A percentile compares a stretch with the other conserved stretches of the same genome.
Evolutionary conservation across 805 yeast genomes (phyloP).

Genomic region (Kuraishia floccosa): DNA sequence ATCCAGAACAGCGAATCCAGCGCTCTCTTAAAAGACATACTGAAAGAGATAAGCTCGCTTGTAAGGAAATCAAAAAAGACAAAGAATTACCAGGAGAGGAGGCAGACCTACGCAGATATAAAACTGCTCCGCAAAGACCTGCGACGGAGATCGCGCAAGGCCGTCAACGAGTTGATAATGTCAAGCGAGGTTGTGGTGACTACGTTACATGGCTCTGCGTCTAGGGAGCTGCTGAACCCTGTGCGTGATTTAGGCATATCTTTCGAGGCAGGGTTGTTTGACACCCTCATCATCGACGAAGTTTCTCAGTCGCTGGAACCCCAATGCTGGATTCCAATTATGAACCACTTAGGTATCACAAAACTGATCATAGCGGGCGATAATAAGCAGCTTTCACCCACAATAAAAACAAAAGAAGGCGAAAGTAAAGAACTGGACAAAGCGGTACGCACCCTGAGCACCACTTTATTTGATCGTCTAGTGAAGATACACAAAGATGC

Average conservation of each 20-base stretch:
- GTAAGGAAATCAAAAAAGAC: slow-evolving; percentile 47
- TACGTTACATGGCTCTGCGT: slow-evolving; percentile 84
- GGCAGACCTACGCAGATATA: slow-evolving; percentile 56
- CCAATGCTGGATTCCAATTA: slow-evolving; percentile 91
- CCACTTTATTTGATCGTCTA: slow-evolving; percentile 75
- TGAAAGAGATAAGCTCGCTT: slow-evolving; percentile 50
- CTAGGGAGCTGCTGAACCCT: slow-evolving; percentile 51
- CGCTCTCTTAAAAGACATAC: slow-evolving; percentile 53
- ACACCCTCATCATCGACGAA: slow-evolving; percentile 84
- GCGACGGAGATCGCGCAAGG: slow-evolving; percentile 50
- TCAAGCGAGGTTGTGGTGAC: slow-evolving; percentile 63
- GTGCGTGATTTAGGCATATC: slow-evolving; percentile 14
- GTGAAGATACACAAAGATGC: slow-evolving; percentile 34
- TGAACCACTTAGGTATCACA: slow-evolving; percentile 46
- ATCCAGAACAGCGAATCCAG: slow-evolving; percentile 49
- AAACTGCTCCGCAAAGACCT: slow-evolving; percentile 64
- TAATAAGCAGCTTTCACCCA: slow-evolving; percentile 85
- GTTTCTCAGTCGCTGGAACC: slow-evolving; percentile 93
- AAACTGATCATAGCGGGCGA: slow-evolving; percentile 85
- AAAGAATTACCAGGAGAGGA: slow-evolving; percentile 52
- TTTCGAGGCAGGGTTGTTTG: slow-evolving; percentile 33
- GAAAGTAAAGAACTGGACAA: slow-evolving; percentile 17
- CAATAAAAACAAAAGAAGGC: slow-evolving; percentile 44
- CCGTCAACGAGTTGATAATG: slow-evolving; percentile 44
- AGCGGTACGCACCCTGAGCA: slow-evolving; percentile 35